Evolutionary conservation across 495 filamentous ascomycete species (phyloP).

Genomic region (Xylaria castorea): DNA sequence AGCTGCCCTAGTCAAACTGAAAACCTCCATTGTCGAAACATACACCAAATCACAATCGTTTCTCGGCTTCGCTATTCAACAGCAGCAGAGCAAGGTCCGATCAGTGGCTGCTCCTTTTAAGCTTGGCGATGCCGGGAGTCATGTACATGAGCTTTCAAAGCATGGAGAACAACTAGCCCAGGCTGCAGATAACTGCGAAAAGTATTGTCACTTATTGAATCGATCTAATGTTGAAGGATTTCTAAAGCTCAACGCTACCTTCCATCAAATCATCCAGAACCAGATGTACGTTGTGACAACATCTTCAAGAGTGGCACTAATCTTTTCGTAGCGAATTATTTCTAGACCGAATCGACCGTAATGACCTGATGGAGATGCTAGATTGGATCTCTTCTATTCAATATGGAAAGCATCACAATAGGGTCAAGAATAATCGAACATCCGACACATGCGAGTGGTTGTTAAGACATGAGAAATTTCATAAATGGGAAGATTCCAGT

Average conservation of each 20-base stretch:
- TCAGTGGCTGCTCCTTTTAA: background rate
- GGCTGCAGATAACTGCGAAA: background rate
- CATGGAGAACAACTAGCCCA: background rate
- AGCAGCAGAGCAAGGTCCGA: background rate
- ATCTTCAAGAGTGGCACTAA: background rate
- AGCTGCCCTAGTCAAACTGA: background rate
- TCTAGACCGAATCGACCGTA: background rate
- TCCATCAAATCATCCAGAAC: background rate
- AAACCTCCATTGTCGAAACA: background rate
- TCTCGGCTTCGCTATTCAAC: conserved; percentile 1
- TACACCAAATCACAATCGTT: background rate
- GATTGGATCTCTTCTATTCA: conserved; percentile 8
- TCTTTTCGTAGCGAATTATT: background rate
- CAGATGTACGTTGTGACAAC: background rate
- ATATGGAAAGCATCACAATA: conserved; percentile 3
- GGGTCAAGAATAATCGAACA: conserved; percentile 10
- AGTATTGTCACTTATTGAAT: background rate
- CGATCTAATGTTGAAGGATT: background rate
- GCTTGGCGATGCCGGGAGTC: background rate
- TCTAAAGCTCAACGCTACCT: background rate
- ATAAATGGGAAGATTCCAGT: background rate
- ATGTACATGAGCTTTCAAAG: background rate
- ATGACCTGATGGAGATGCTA: background rate
- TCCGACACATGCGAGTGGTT: conserved; percentile 11
- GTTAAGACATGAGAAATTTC: background rate